Evolutionary conservation across 2,329 filamentous ascomycete genomes (phyloP), one percentile per base, ranked within the genome.

Genomic region (Alternaria burnsii): DNA sequence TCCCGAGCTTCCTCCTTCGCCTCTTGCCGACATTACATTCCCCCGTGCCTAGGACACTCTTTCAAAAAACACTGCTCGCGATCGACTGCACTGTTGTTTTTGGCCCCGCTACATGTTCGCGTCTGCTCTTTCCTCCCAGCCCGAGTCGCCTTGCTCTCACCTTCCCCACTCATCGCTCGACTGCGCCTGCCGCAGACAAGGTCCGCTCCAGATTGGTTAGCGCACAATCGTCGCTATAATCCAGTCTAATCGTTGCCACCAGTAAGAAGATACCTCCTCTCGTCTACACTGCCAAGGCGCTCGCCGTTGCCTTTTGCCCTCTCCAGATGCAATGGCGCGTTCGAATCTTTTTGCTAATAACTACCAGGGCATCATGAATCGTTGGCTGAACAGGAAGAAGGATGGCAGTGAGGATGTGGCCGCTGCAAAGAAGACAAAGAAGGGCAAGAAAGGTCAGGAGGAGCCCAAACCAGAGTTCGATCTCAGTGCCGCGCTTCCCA

Each of bases 351-450:
- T 61, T 28, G 54, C 71, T 72, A 67, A 75, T 61, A 61, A 28
- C 24, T 65, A 50, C 55, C 64, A 74, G 69, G 48, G 53, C 68
- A 77, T 64, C 48, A 94, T 94, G 91, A 93, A 94, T 81, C 88
- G 91, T 56, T 92, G 94, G 74, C 84, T 91, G 70, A 88, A 83
- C 50, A 90, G 89, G 80, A 93, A 89, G 83, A 91, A 88, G 85
- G 70, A 71, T 53, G 62, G 48, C 52, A 85, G 78, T 9, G 68
- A 74, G 32, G 75, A 77, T 20, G 58, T 62, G 53, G 52, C 67
- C 7, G 61, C 58, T 38, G 57, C 72, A 55, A 80, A 71, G 52
- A 72, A 72, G 76, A 47, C 58, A 62, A 83, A 82, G 75, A 82
- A 82, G 76, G 80, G 75, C 47, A 87, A 85, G 77, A 84, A 85